Evolutionary conservation across 2,329 filamentous ascomycete genomes (phyloP).

Genomic region (Penicillium capsulatum): DNA sequence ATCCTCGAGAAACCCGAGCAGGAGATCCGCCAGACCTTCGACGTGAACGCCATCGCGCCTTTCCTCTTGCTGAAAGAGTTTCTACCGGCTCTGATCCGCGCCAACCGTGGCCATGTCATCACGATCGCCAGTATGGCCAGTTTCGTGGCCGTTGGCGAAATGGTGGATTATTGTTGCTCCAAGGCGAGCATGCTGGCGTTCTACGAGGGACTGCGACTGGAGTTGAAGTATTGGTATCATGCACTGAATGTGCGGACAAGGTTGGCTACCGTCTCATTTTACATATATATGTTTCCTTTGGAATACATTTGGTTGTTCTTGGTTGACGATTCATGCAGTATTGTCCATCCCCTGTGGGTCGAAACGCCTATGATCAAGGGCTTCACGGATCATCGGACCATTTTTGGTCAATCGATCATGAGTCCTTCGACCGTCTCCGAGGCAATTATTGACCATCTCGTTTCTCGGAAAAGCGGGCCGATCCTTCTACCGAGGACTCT

Average conservation of each 20-base stretch:
- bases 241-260: constrained; percentile 29
- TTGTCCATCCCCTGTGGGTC: constrained; percentile 21
- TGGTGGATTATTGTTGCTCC: constrained; percentile 48
- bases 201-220: constrained; percentile 43
- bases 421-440: constrained; percentile 34
- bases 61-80: constrained; percentile 47
- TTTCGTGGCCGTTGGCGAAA: constrained; percentile 42
- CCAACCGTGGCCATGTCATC: constrained; percentile 51
- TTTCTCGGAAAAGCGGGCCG: constrained; percentile 43
- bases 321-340: constrained; percentile 8
- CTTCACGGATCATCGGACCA: constrained; percentile 13
- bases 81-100: constrained; percentile 45
- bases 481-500: constrained; percentile 38
- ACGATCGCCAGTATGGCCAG: constrained; percentile 50
- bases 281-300: too few relatives aligned
- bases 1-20: constrained; percentile 42
- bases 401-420: constrained; percentile 19
- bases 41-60: constrained; percentile 48
- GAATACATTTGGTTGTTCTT: too few relatives aligned
- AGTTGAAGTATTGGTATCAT: constrained; percentile 29
- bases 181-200: constrained; percentile 49
- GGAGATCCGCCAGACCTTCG: constrained; percentile 43
- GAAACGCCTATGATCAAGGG: constrained; percentile 41
- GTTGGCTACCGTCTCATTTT: constrained; percentile 5
- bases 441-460: constrained; percentile 44